Evolutionary conservation across 345 rosid species (phyloP), one percentile per base, ranked within the genome.

Genomic region (Citrus mangshanensis): DNA sequence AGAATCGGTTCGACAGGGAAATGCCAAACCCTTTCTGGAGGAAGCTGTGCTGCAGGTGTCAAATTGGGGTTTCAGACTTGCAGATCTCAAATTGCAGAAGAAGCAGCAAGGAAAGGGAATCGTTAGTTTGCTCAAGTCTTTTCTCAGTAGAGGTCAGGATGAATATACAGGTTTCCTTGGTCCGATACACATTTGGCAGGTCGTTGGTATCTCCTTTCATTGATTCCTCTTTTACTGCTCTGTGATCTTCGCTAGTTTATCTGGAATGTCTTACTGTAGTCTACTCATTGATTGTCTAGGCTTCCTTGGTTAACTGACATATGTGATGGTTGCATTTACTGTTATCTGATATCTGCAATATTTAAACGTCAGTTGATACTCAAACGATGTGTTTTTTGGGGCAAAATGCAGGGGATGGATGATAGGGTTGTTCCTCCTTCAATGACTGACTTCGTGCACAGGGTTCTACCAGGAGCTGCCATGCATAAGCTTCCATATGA

Each of bases 161-260:
- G 91, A 89, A 75, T 87, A 74, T 70, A 84, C 86, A n/a, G 93
- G 95, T 71, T 91, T 86, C 66, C 84, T 91, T 19, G 93, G 95
- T 35, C 95, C 95, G 27, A 90, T 88, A 75, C 93, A 91, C 69
- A 85, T 91, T 65, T 91, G 93, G 93, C 95, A 91, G 92, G 95
- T 90, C 56, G 74, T 78, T 81, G n/a, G 65, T 49, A 71, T 61
- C 49, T 62, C 68, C 59, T 5, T 34, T 80, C 1, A 66, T 40
- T 32, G 21, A 32, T 21, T 66, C 54, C 38, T 32, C 16, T 46
- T 34, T 60, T 22, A 13, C 62, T 49, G 51, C 51, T 30, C 27
- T 61, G 25, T 18, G 54, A 38, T 73, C 14, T 74, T 62, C 18
- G 14, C 56, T 40, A 18, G 30, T 35, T 75, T 28, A 22, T 61